Evolutionary conservation across 768 basidiomycete species (phyloP).

Genomic region (Sarcomyxa edulis): DNA sequence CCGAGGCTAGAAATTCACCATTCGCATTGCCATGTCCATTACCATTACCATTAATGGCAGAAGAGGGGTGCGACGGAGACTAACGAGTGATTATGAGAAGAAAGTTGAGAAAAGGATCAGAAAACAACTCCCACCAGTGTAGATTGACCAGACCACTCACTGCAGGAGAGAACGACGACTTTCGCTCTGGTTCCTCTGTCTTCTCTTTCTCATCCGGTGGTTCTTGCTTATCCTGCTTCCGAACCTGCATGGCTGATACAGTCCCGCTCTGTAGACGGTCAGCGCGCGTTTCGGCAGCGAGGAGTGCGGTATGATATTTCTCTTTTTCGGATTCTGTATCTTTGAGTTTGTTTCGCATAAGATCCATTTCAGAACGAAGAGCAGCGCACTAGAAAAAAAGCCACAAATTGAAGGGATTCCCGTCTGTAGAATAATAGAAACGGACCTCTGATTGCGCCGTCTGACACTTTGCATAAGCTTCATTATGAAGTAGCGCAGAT

Average conservation of each 20-base stretch:
- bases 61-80: slow-evolving; percentile 31
- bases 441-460: slow-evolving; percentile 54
- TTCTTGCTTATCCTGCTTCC: slow-evolving; percentile 21
- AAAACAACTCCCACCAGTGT: slow-evolving; percentile 62
- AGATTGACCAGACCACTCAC: slow-evolving; percentile 68
- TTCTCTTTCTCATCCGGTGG: slow-evolving; percentile 26
- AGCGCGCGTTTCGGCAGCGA: slow-evolving; percentile 52
- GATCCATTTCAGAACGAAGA: slow-evolving; percentile 52
- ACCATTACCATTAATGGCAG: too few relatives aligned
- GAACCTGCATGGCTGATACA: slow-evolving; percentile 41
- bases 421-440: not conserved
- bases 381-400: slow-evolving; percentile 42
- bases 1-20: slow-evolving; percentile 23
- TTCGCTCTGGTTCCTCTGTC: slow-evolving; percentile 43
- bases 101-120: slow-evolving; percentile 28
- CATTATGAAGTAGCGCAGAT: slow-evolving; percentile 27
- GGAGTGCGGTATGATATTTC: slow-evolving; percentile 44
- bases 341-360: slow-evolving; percentile 42
- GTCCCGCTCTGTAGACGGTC: slow-evolving; percentile 57
- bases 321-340: slow-evolving; percentile 46
- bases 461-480: slow-evolving; percentile 42
- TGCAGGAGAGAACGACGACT: slow-evolving; percentile 59
- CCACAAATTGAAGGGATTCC: not conserved
- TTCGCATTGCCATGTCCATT: slow-evolving; percentile 38
- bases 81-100: slow-evolving; percentile 42